Evolutionary conservation across 768 basidiomycete species (phyloP), one percentile per base, ranked within the genome.

Genomic region (Podaxis sp.): DNA sequence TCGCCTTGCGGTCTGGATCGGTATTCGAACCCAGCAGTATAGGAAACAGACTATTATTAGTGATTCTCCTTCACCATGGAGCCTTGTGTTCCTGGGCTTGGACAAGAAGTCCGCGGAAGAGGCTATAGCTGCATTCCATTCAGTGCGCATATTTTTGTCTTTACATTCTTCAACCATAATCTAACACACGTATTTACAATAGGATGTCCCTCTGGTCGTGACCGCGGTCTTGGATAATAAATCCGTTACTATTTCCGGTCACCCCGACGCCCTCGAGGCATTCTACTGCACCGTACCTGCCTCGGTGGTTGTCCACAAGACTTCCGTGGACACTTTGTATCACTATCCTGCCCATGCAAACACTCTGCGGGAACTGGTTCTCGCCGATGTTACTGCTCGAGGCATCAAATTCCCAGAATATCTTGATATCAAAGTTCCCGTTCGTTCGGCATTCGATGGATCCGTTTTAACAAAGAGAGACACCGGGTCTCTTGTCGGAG

Each of bases 161-260:
- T 40, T 57, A 16, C 46, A 44, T 40, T 32, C 36, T n/a, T n/a
- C 4, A 50, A 50, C 62, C 21, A 55, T 48, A 55, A 46, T 32
- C 53, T 62, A 68, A 67, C 13, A 57, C 16, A 27, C 42, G n/a
- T 28, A 32, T 57, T 53, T 27, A 23, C 51, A 61, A 47, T 61
- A 60, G 54, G 60, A 61, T 42, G 38, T 59, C 28, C 66, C 73
- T 6, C 69, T 85, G 69, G 74, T 71, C 62, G 70, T 86, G 48
- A 84, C 82, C 1, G 80, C 83, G n/a, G 69, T 83, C 60, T 71
- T 79, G 51, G 77, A 79, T 54, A 70, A 74, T 58, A 69, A 64
- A 18, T 78, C 74, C 57, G 72, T 83, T 55, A 84, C 84, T 5
- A 70, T 86, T 46, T 86, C 85, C 0, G 85, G 84, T 37, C 77